These are phyloP conservation scores for Geranium rotundifolium DNA, from an alignment of 345 rosid species.

Conservation along the genomic window DNA sequence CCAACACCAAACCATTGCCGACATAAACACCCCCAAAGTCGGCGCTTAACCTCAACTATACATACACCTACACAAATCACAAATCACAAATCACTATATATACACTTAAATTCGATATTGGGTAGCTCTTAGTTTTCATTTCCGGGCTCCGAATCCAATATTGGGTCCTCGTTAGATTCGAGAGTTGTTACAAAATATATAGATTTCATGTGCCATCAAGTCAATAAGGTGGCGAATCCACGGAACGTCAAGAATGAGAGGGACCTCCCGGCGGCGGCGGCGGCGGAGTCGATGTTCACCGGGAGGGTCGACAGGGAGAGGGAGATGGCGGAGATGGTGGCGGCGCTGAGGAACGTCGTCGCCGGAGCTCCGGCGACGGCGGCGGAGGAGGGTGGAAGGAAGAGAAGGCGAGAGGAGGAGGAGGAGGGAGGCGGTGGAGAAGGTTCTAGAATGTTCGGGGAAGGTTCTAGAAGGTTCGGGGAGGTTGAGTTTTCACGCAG, in stretches of 20 bases:
- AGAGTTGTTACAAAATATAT: no score
- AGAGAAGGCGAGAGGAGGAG: conserved; percentile 22
- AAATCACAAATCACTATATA: no score
- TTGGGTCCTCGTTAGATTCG: no score
- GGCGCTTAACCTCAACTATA: no score
- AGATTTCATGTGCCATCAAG: not conserved
- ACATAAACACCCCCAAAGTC: no score
- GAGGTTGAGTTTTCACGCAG: conserved; percentile 8
- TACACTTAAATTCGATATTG: no score
- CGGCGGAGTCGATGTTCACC: not conserved
- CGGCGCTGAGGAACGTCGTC: conserved; percentile 63
- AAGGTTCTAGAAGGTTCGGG: no score
- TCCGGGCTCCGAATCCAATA: no score
- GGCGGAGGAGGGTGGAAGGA: no score
- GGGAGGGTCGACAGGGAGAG: conserved; percentile 28
- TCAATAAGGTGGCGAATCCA: conserved; percentile 13
- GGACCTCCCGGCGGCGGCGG: not conserved
- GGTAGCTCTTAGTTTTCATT: no score
- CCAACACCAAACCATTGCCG: no score
- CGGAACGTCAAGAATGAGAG: not conserved
- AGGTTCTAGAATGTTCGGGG: not conserved
- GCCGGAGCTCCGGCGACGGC: conserved; percentile 34
- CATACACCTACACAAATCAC: no score
- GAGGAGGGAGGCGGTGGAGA: conserved; percentile 22
- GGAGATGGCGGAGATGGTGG: conserved; percentile 69